Evolutionary conservation across 2,329 filamentous ascomycete species (phyloP), one percentile per base, ranked within the genome.

Genomic region (Chaetomium olivaceum): DNA sequence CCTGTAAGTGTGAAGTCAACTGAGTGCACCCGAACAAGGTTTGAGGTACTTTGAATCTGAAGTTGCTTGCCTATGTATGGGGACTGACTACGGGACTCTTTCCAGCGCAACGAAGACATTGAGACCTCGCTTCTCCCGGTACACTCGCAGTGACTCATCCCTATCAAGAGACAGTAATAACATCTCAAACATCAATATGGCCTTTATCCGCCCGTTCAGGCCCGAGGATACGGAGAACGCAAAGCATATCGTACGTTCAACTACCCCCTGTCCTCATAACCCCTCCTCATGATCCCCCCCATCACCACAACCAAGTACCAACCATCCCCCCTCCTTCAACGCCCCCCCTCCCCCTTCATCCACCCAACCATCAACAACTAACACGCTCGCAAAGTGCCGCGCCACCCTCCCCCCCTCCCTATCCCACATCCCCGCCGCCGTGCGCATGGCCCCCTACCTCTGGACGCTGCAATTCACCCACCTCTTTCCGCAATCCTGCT

Each of bases 401-500:
- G 78, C 74, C 31, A 84, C 82, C 36, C 78, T 83, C 21, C 80
- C 81, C 3, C 78, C 79, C 0, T 78, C 77, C 4, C 77, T 83
- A n/a, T 46, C 70, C 29, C 54, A 70, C 21, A 79, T 78, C 31
- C 72, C 76, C 43, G 71, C 70, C 12, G 77, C 76, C 5, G 67
- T 69, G 56, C 74, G 74, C 21, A 75, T 82, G 33, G 76, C 80
- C 16, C 81, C 81, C 1, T 83, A 84, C 74, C 69, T 84, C 71
- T 84, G 82, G 82, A 82, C 80, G 9, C 81, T 83, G 71, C 81
- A 78, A 46, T 83, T 80, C 76, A 82, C 80, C 19, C 74, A 78
- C 69, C 79, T 83, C 65, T 80, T 76, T 9, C 81, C 81, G 0
- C 50, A 68, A 12, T 79, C 78, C 16, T 82, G 80, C 76, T 80